These are phyloP conservation scores for Saccharomyces eubayanus DNA, from an alignment of 805 yeast genomes.

Conservation along the genomic window DNA sequence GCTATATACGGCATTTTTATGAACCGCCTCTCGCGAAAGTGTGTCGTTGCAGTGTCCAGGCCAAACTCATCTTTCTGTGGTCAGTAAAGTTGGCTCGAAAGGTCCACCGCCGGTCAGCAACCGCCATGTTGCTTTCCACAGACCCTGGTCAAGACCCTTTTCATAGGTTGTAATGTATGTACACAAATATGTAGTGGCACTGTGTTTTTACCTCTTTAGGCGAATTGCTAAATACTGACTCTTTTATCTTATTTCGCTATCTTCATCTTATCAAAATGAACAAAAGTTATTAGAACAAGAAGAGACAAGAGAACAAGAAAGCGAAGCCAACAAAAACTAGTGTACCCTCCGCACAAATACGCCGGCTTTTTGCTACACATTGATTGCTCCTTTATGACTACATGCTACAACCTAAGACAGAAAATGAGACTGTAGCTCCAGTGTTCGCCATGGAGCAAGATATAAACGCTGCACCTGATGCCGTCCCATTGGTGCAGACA, in stretches of 20 bases:
- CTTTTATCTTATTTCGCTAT: background rate
- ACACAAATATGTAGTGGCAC: background rate
- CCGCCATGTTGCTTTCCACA: background rate
- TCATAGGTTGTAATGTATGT: background rate
- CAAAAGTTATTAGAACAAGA: background rate
- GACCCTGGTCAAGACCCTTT: background rate
- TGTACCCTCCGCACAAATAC: background rate
- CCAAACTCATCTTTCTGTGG: background rate
- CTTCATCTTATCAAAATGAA: background rate
- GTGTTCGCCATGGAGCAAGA: constrained; percentile 42
- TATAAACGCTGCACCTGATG: constrained; percentile 34
- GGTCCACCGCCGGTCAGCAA: background rate
- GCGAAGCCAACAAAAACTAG: background rate
- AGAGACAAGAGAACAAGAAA: background rate
- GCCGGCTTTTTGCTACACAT: background rate
- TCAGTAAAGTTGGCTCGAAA: background rate
- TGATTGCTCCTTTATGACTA: background rate
- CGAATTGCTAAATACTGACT: background rate
- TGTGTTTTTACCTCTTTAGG: background rate
- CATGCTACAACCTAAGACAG: background rate
- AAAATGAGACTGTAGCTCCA: constrained; percentile 24
- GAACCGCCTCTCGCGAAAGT: background rate
- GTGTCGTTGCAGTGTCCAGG: background rate
- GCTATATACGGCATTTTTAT: background rate
- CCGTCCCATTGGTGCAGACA: constrained; percentile 47